Evolutionary conservation across 805 yeast genomes (phyloP), one percentile per base, ranked within the genome.

Genomic region (Cephaloascus fragrans): DNA sequence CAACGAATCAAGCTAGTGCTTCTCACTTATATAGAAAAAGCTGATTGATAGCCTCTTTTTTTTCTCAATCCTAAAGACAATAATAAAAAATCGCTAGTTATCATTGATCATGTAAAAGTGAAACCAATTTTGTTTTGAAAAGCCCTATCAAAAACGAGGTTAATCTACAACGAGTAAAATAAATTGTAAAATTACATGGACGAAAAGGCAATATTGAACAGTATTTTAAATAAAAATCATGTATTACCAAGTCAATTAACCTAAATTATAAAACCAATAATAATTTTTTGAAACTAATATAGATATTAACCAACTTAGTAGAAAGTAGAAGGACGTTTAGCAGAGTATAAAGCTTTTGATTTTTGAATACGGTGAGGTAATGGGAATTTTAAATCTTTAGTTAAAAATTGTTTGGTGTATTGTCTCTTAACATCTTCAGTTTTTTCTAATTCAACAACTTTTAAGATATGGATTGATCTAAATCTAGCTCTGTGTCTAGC

Each of bases 401-500:
- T 61, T 67, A 89, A 78, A 80, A 83, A 88, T 81, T 93, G 98
- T 78, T 80, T 89, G 71, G 88, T 80, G 93, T 93, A 90, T 74
- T 86, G 97, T 77, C 99, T 87, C 89, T 87, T 93, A 70, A 93
- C 96, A 62, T 93, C 98, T 50, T 85, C 95, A 59, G 93, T 80
- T 83, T 87, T 89, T 73, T 82, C 95, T 65, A 93, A 82, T 80
- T 90, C 97, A 68, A 89, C 97, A 69, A 93, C 97, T 87, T 93
- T 93, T 72, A 93, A 85, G 72, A 93, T 87, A 86, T 93, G 99
- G 73, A 93, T 85, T 57, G 90, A 83, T 83, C 98, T 87, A 82
- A 93, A 93, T 82, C 99, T 88, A 66, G 98, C 93, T 83, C 98
- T 88, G 95, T 93, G 99, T 80, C 98, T 89, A 59, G 99, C 97